phyloP scores from a whole-genome alignment of 2,329 filamentous ascomycete genomes.

The Talaromyces sp. region DNA sequence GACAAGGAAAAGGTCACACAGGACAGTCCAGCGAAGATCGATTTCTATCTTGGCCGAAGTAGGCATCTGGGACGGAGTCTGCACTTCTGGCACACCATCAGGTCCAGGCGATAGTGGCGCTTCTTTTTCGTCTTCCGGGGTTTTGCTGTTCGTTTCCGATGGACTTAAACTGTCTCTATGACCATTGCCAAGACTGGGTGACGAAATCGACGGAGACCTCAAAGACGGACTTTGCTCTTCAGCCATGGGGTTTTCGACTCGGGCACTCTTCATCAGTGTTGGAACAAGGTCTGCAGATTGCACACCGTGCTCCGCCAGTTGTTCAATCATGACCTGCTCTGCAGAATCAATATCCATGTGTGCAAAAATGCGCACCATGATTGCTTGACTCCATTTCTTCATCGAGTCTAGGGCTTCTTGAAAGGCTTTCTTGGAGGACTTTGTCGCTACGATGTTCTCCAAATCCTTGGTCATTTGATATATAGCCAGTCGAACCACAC shows the following conservation, averaged over 20 bases:
- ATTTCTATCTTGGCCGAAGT: slow-evolving; percentile 83
- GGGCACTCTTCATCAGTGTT: slow-evolving; percentile 81
- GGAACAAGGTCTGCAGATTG: slow-evolving; percentile 76
- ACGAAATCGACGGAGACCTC: slow-evolving; percentile 31
- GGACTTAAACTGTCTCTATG: slow-evolving; percentile 27
- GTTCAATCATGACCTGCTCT: slow-evolving; percentile 98
- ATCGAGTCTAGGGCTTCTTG: slow-evolving; percentile 67
- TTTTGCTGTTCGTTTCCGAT: slow-evolving; percentile 22
- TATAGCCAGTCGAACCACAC: slow-evolving; percentile 75
- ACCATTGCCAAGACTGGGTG: slow-evolving; percentile 18
- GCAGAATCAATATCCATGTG: slow-evolving; percentile 90
- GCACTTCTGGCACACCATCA: slow-evolving; percentile 70
- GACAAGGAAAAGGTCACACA: slow-evolving; percentile 91
- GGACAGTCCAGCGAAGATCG: slow-evolving; percentile 90
- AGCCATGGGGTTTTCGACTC: slow-evolving; percentile 88
- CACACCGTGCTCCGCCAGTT: slow-evolving; percentile 87
- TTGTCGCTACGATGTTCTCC: slow-evolving; percentile 54
- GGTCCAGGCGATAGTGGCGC: slow-evolving; percentile 43
- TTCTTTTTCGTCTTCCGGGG: slow-evolving; percentile 49
- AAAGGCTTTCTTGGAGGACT: slow-evolving; percentile 65
- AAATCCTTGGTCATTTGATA: slow-evolving; percentile 67
- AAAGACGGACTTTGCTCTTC: slow-evolving; percentile 36
- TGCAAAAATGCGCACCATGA: slow-evolving; percentile 89
- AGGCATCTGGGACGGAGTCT: slow-evolving; percentile 75
- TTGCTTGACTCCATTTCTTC: slow-evolving; percentile 96